These are phyloP conservation scores for Aspergillus sclerotiicarbonarius DNA, from an alignment of 495 filamentous ascomycete species.

Conservation along the genomic window DNA sequence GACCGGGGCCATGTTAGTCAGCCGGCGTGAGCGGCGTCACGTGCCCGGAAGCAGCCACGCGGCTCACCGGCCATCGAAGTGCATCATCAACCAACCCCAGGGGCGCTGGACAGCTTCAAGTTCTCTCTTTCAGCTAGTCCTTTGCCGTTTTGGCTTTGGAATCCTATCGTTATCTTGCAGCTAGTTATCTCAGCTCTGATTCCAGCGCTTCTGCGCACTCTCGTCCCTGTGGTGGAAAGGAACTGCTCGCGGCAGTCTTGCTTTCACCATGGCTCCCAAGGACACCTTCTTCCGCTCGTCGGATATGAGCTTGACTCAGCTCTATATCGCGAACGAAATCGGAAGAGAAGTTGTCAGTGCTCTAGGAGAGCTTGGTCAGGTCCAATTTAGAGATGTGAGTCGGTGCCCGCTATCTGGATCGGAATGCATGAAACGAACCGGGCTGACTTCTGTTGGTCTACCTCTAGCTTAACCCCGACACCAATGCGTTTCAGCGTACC, in stretches of 20 bases:
- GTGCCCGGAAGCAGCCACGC: conserved; percentile 24
- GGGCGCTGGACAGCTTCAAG: conserved; percentile 5
- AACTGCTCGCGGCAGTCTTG: conserved; percentile 27
- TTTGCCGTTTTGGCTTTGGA: conserved; percentile 2
- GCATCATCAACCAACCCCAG: conserved; percentile 14
- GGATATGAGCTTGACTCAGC: conserved; percentile 99
- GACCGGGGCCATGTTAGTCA: not conserved
- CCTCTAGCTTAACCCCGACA: conserved; percentile 80
- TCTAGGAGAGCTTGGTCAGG: conserved; percentile 88
- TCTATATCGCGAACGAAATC: conserved; percentile 98
- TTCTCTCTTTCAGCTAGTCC: not conserved
- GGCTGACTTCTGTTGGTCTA: conserved; percentile 17
- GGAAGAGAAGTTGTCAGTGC: conserved; percentile 96
- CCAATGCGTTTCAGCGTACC: conserved; percentile 91
- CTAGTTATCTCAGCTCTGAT: conserved; percentile 1
- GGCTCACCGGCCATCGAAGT: conserved; percentile 16
- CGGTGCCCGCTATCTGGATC: not conserved
- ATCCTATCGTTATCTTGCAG: conserved; percentile 14
- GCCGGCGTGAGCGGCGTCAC: conserved; percentile 2
- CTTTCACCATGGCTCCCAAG: conserved; percentile 53
- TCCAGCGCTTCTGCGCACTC: conserved; percentile 12
- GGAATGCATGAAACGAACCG: not conserved
- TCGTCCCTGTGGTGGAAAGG: conserved; percentile 25
- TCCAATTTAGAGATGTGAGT: conserved; percentile 96
- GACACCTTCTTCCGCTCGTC: conserved; percentile 99